These are phyloP conservation scores for Aspergillaceae sp. DNA, from an alignment of 2,329 filamentous ascomycete genomes.

Conservation along the genomic window DNA sequence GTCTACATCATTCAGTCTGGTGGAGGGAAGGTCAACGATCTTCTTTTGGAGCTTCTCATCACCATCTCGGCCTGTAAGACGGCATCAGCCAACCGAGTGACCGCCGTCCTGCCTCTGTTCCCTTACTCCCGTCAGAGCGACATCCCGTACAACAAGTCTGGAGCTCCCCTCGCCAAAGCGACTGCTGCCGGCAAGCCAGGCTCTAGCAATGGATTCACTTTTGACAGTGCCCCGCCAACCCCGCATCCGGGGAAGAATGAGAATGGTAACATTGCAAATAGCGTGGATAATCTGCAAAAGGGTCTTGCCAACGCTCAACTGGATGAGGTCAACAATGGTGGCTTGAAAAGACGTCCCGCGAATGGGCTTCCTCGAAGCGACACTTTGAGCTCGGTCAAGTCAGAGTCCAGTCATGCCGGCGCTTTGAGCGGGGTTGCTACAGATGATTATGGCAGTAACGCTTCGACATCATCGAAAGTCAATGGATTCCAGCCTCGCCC, in stretches of 20 bases:
- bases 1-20: conserved; percentile 97
- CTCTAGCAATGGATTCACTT: conserved; percentile 58
- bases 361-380: conserved; percentile 33
- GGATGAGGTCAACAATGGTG: conserved; percentile 41
- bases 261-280: conserved; percentile 57
- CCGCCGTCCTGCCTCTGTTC: conserved; percentile 88
- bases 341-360: conserved; percentile 36
- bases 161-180: conserved; percentile 73
- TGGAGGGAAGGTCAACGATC: conserved; percentile 87
- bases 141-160: conserved; percentile 90
- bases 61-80: conserved; percentile 98
- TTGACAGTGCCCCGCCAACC: conserved; percentile 84
- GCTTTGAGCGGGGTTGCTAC: conserved; percentile 38
- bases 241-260: conserved; percentile 64
- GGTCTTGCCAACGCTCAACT: conserved; percentile 61
- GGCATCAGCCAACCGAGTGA: conserved; percentile 84
- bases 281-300: conserved; percentile 61
- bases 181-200: conserved; percentile 32
- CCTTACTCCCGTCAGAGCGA: conserved; percentile 96
- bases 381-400: conserved; percentile 31
- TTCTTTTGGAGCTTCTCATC: conserved; percentile 93
- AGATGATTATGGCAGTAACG: conserved; percentile 56
- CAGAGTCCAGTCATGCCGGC: conserved; percentile 15
- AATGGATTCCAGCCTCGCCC: conserved; percentile 70
- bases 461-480: conserved; percentile 43